Percentiles rank a stretch among this genome's conserved stretches.
Conservation (phyloP, 148 eudicot genomes). For the Talinum fruticosum region DNA sequence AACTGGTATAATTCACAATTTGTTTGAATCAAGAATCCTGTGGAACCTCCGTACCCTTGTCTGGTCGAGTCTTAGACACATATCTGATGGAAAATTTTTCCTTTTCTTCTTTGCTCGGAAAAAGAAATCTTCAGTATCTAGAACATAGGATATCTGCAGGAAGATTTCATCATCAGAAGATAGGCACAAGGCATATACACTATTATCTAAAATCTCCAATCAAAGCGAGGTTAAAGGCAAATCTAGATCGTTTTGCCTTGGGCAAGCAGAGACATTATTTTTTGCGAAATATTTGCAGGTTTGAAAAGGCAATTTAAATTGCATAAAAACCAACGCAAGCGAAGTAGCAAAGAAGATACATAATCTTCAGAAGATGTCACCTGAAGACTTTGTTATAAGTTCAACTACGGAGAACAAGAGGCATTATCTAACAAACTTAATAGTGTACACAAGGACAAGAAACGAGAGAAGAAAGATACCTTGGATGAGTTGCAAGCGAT, state of each 20-base stretch:
- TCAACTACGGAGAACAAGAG: not conserved
- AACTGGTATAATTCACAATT: conserved; percentile 12
- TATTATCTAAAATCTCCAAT: too few relatives aligned
- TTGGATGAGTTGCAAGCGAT: conserved; percentile 80
- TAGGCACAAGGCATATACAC: not conserved
- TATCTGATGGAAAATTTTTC: conserved; percentile 27
- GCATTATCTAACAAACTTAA: not conserved
- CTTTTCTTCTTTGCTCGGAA: conserved; percentile 43
- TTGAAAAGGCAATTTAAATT: too few relatives aligned
- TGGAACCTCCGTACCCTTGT: conserved; percentile 49
- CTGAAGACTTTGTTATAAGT: too few relatives aligned
- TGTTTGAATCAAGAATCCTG: conserved; percentile 34
- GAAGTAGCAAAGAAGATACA: too few relatives aligned
- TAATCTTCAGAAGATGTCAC: too few relatives aligned
- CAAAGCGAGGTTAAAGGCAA: too few relatives aligned
- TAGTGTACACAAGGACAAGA: not conserved
- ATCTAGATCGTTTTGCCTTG: too few relatives aligned
- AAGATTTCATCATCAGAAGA: conserved; percentile 21
- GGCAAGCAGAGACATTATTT: too few relatives aligned
- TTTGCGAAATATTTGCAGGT: too few relatives aligned
- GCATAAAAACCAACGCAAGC: too few relatives aligned
- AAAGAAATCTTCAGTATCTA: conserved; percentile 81
- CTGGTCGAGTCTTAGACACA: conserved; percentile 24
- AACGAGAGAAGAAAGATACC: conserved; percentile 37
- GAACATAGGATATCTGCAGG: conserved; percentile 74